phyloP scores from a whole-genome alignment of 2,329 filamentous ascomycete species.

The Coccinonectria pachysandricola region DNA sequence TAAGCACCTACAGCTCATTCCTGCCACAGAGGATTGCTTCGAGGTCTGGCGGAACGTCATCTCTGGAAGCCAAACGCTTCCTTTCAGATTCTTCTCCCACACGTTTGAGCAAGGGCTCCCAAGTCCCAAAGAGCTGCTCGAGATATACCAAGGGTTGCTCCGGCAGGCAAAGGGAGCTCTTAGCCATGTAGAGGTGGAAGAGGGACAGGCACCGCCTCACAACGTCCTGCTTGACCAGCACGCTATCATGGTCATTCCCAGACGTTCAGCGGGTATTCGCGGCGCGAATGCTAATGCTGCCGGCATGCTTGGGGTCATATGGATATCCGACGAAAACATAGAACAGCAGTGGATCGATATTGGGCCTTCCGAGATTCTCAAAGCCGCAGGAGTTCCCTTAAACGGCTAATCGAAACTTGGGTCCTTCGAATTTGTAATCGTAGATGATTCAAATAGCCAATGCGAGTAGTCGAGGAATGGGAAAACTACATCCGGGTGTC shows the following conservation, averaged over 20 bases:
- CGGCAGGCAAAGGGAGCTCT: slow-evolving; percentile 2
- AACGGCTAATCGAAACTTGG: too few species aligned
- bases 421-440: too few species aligned
- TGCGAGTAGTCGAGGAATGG: too few species aligned
- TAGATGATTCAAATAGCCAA: too few species aligned
- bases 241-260: slow-evolving; percentile 37
- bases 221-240: slow-evolving; percentile 34
- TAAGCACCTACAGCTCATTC: slow-evolving; percentile 38
- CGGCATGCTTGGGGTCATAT: slow-evolving; percentile 36
- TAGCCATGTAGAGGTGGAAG: slow-evolving; percentile 1
- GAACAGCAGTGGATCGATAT: slow-evolving; percentile 5
- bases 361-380: slow-evolving; percentile 3
- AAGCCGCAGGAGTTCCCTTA: slow-evolving; percentile 6
- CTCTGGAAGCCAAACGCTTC: slow-evolving; percentile 13
- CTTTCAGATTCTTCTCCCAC: slow-evolving; percentile 26
- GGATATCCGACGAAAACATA: slow-evolving; percentile 3
- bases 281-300: slow-evolving; percentile 32
- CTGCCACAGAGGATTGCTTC: slow-evolving; percentile 11
- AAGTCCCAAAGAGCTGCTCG: slow-evolving; percentile 8
- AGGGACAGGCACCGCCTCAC: slow-evolving; percentile 20
- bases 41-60: slow-evolving; percentile 20
- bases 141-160: slow-evolving; percentile 19
- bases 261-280: slow-evolving; percentile 23
- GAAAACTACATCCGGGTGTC: too few species aligned
- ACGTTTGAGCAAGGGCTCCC: slow-evolving; percentile 18